Percentiles rank a stretch among this genome's conserved stretches.
These are phyloP conservation scores for Penicillium sp. DNA, from an alignment of 2,329 filamentous ascomycete species.

Conservation along the genomic window DNA sequence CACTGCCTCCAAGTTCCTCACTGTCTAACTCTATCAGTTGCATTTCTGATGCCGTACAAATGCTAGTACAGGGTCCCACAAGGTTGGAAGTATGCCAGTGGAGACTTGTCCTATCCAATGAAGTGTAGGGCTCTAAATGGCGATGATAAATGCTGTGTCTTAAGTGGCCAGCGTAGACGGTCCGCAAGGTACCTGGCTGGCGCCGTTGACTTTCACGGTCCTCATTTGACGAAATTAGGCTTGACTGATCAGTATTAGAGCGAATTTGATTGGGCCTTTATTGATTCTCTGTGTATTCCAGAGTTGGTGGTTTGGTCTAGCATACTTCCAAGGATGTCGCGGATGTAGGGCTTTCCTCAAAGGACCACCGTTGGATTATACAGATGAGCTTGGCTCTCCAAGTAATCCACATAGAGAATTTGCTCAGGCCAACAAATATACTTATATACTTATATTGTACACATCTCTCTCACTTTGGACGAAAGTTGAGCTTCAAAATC, in stretches of 20 bases:
- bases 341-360: not conserved
- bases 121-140: not conserved
- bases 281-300: not conserved
- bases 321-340: no score
- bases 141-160: constrained; percentile 19
- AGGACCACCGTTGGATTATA: no score
- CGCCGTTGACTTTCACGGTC: constrained; percentile 24
- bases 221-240: constrained; percentile 10
- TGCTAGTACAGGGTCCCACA: constrained; percentile 10
- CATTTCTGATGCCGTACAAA: constrained; percentile 10
- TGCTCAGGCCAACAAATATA: no score
- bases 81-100: constrained; percentile 13
- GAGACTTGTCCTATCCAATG: constrained; percentile 10
- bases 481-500: no score
- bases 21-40: not conserved
- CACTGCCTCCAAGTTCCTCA: constrained; percentile 29
- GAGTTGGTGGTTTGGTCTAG: no score
- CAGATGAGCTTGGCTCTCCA: no score
- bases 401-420: no score
- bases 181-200: constrained; percentile 24
- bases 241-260: constrained; percentile 1
- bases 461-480: no score
- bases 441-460: no score
- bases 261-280: not conserved
- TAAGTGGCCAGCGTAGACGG: constrained; percentile 14